A percentile compares a stretch with the other conserved stretches of the same genome.
These are phyloP conservation scores for Lotus japonicus DNA, from an alignment of 306 rosid genomes.

Conservation along the genomic window DNA sequence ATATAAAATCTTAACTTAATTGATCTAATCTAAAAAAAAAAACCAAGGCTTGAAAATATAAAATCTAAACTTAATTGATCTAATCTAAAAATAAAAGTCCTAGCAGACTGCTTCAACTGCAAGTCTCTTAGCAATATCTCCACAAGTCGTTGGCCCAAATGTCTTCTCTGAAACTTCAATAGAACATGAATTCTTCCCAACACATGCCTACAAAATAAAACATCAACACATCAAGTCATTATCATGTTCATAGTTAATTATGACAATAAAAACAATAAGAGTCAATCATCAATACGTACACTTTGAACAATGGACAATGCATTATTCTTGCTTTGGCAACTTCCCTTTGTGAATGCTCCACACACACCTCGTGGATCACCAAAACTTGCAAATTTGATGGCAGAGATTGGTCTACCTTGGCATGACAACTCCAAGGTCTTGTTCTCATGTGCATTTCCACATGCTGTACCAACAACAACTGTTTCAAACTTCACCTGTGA, in stretches of 20 bases:
- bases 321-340: conserved; percentile 19
- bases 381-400: conserved; percentile 42
- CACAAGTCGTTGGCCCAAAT: conserved; percentile 37
- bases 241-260: background rate
- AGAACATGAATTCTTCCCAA: conserved; percentile 40
- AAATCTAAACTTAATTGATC: background rate
- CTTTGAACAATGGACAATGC: conserved; percentile 20
- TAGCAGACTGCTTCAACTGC: conserved; percentile 51
- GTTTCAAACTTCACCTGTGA: conserved; percentile 35
- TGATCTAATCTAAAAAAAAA: too few species aligned
- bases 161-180: conserved; percentile 31
- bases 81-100: background rate
- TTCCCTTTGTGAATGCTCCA: conserved; percentile 39
- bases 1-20: background rate
- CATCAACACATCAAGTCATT: background rate
- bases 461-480: conserved; percentile 9
- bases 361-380: conserved; percentile 42
- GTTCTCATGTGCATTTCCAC: conserved; percentile 37
- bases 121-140: conserved; percentile 25
- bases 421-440: conserved; percentile 39
- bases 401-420: conserved; percentile 30
- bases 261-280: background rate
- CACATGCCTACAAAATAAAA: conserved; percentile 24
- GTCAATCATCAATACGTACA: background rate
- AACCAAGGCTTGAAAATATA: background rate